phyloP scores from a whole-genome alignment of 1,284 basidiomycete genomes.

The Butyriboletus appendiculatus region DNA sequence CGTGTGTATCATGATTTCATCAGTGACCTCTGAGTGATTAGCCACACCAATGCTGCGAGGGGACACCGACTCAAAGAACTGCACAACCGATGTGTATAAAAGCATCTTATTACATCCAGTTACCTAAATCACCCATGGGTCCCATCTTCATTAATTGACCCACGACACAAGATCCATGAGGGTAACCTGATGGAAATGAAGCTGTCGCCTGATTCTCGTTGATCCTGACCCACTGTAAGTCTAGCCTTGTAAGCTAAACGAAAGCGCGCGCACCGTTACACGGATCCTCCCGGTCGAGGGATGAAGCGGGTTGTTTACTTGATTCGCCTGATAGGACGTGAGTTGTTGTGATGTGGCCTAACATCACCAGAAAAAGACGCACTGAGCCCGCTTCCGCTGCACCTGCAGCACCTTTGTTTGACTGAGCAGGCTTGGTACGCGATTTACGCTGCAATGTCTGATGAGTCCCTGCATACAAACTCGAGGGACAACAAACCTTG shows the following conservation, averaged over 20 bases:
- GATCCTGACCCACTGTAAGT: background rate
- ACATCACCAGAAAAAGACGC: background rate
- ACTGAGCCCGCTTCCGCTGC: background rate
- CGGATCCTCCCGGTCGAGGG: background rate
- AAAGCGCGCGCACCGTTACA: background rate
- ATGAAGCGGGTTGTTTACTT: background rate
- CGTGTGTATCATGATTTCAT: no score
- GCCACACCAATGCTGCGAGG: background rate
- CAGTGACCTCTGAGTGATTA: no score
- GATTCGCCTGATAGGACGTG: background rate
- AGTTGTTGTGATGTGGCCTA: background rate
- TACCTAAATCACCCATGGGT: background rate
- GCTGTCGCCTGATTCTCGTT: background rate
- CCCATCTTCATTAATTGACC: background rate
- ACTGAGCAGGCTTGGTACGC: background rate
- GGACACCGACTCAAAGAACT: background rate
- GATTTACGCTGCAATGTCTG: background rate
- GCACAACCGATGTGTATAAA: background rate
- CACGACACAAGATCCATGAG: background rate
- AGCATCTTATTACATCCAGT: background rate
- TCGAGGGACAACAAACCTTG: background rate
- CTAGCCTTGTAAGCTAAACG: background rate
- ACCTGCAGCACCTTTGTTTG: background rate
- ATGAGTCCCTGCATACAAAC: background rate
- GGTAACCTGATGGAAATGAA: background rate